These are phyloP conservation scores for Chamaecrista fasciculata DNA, from an alignment of 306 rosid species.

Conservation along the genomic window DNA sequence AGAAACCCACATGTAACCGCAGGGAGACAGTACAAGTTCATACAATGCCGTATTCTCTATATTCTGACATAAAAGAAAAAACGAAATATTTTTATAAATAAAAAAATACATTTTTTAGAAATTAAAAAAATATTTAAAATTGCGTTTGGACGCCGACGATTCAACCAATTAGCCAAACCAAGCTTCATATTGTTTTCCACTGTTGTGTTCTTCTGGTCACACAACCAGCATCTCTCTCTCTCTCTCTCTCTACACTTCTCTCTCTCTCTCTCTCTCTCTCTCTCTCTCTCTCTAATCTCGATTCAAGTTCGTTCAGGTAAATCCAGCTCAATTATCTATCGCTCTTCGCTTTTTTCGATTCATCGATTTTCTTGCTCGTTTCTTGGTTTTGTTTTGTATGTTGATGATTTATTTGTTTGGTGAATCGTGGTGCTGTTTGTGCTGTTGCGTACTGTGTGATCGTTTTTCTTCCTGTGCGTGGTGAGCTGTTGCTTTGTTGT, in stretches of 20 bases:
- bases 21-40: conserved; percentile 39
- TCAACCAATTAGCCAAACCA: conserved; percentile 54
- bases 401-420: not conserved
- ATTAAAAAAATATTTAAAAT: not conserved
- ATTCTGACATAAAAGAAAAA: conserved; percentile 25
- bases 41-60: conserved; percentile 50
- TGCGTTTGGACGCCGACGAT: conserved; percentile 82
- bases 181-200: conserved; percentile 60
- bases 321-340: conserved; percentile 47
- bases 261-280: not conserved
- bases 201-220: conserved; percentile 39
- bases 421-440: conserved; percentile 5
- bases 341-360: not conserved
- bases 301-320: conserved; percentile 43
- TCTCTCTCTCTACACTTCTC: not conserved
- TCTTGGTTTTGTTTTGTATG: conserved; percentile 17
- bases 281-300: conserved; percentile 31
- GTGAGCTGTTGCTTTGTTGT: conserved; percentile 5
- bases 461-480: not conserved
- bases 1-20: conserved; percentile 30
- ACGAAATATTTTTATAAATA: not conserved
- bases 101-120: not conserved
- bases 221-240: conserved; percentile 2
- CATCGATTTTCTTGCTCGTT: not conserved
- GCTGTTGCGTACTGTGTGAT: conserved; percentile 4